phyloP scores from a whole-genome alignment of 495 filamentous ascomycete genomes.

The Sabuloglossum arenarium region DNA sequence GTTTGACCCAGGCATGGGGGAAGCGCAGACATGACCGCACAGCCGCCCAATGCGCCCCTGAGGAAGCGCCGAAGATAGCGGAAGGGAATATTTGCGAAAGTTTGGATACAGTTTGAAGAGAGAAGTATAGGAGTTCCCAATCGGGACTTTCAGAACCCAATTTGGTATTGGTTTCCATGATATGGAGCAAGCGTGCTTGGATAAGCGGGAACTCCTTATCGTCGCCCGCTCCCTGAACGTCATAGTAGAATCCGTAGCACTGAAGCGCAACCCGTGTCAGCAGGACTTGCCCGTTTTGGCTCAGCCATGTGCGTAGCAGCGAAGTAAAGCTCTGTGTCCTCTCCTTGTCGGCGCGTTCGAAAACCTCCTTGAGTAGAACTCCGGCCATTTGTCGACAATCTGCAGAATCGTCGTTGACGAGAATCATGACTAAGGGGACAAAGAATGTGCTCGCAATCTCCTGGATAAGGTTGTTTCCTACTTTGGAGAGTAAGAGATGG shows the following conservation, averaged over 20 bases:
- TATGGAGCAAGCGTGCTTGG: slow-evolving; percentile 20
- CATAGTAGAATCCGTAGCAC: slow-evolving; percentile 64
- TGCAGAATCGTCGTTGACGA: slow-evolving; percentile 70
- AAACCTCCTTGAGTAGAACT: slow-evolving; percentile 55
- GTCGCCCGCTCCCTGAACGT: slow-evolving; percentile 37
- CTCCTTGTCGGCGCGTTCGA: slow-evolving; percentile 58
- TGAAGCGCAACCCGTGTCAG: slow-evolving; percentile 56
- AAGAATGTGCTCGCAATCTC: slow-evolving; percentile 68
- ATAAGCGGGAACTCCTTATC: slow-evolving; percentile 30
- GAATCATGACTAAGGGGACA: slow-evolving; percentile 60
- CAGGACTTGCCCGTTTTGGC: slow-evolving; percentile 43
- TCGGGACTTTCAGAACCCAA: slow-evolving; percentile 27
- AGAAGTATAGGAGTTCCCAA: slow-evolving; percentile 61
- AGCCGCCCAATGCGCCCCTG: slow-evolving; percentile 39
- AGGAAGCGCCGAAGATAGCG: slow-evolving; percentile 32
- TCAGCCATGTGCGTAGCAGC: slow-evolving; percentile 56
- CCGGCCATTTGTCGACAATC: slow-evolving; percentile 74
- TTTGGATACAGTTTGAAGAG: slow-evolving; percentile 45
- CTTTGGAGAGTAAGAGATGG: slow-evolving; percentile 62
- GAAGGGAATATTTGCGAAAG: slow-evolving; percentile 44
- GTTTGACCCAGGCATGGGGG: slow-evolving; percentile 54
- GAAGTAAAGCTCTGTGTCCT: slow-evolving; percentile 41
- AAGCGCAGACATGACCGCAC: slow-evolving; percentile 48
- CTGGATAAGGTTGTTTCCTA: slow-evolving; percentile 57
- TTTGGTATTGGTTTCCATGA: slow-evolving; percentile 26